phyloP scores from a whole-genome alignment of 495 filamentous ascomycete species.

The Talaromyces ruber region DNA sequence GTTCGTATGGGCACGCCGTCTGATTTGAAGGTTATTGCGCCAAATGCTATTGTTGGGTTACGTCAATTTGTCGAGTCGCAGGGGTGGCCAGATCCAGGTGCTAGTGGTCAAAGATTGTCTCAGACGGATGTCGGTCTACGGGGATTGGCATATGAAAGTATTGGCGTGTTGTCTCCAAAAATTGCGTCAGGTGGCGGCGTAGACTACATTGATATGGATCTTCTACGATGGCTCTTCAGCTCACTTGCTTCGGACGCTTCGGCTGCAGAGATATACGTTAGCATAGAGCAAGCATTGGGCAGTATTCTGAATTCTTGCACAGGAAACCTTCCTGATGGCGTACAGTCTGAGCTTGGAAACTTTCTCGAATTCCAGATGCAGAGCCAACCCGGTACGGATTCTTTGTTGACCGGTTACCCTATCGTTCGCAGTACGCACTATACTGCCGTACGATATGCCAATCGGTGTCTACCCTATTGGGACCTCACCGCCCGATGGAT shows the following conservation, averaged over 20 bases:
- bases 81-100: conserved; percentile 66
- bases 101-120: conserved; percentile 35
- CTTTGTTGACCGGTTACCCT: conserved; percentile 26
- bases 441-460: conserved; percentile 80
- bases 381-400: conserved; percentile 39
- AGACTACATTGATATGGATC: conserved; percentile 32
- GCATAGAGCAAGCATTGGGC: conserved; percentile 81
- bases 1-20: conserved; percentile 60
- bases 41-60: conserved; percentile 61
- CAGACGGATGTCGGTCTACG: conserved; percentile 57
- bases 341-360: conserved; percentile 42
- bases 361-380: conserved; percentile 63
- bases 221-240: conserved; percentile 68
- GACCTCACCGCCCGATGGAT: conserved; percentile 82
- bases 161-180: conserved; percentile 66
- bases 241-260: conserved; percentile 75
- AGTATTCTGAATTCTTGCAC: conserved; percentile 58
- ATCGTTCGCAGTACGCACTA: conserved; percentile 63
- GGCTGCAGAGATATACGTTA: conserved; percentile 65
- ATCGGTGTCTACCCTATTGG: conserved; percentile 73
- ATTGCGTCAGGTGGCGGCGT: not conserved
- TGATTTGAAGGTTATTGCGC: conserved; percentile 54
- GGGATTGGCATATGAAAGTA: conserved; percentile 71
- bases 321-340: conserved; percentile 30
- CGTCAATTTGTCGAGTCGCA: conserved; percentile 68